A percentile compares a stretch with the other conserved stretches of the same genome.
Conservation (phyloP, 257 asterid genomes). For the Cynanchum wilfordii region DNA sequence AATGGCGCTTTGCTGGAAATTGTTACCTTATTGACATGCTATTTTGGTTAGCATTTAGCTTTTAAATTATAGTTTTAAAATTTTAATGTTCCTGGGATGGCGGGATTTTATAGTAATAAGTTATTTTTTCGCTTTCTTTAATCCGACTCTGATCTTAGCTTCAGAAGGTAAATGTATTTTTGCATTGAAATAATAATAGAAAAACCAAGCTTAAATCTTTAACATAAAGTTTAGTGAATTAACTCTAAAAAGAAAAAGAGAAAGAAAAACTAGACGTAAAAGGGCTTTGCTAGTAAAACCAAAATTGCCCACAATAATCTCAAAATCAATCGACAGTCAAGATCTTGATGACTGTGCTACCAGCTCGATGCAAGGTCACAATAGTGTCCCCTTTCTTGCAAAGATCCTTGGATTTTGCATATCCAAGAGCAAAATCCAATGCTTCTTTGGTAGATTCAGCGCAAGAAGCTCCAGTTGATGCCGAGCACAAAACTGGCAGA, state of each 20-base stretch:
- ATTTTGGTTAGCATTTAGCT: too few species aligned
- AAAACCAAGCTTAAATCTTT: neutral
- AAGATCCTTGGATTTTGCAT: conserved; percentile 12
- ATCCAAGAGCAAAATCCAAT: conserved; percentile 6
- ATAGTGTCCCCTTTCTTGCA: conserved; percentile 21
- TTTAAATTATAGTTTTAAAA: too few species aligned
- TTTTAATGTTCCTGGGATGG: too few species aligned
- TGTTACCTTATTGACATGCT: too few species aligned
- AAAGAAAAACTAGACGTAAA: neutral
- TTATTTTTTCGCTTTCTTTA: too few species aligned
- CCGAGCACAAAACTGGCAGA: conserved; percentile 10
- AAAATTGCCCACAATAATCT: neutral
- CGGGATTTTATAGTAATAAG: too few species aligned
- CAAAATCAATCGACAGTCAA: conserved; percentile 8
- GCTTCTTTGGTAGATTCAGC: neutral
- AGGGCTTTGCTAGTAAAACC: neutral
- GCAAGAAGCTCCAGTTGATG: neutral
- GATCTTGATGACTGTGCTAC: conserved; percentile 7
- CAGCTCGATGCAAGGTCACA: conserved; percentile 18
- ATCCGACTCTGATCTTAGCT: too few species aligned
- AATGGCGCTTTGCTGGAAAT: too few species aligned
- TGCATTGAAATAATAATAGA: neutral
- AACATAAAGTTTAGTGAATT: too few species aligned
- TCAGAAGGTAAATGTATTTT: neutral
- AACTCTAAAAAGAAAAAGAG: neutral